phyloP scores from a whole-genome alignment of 306 rosid genomes.

The Dryas alaskensis region DNA sequence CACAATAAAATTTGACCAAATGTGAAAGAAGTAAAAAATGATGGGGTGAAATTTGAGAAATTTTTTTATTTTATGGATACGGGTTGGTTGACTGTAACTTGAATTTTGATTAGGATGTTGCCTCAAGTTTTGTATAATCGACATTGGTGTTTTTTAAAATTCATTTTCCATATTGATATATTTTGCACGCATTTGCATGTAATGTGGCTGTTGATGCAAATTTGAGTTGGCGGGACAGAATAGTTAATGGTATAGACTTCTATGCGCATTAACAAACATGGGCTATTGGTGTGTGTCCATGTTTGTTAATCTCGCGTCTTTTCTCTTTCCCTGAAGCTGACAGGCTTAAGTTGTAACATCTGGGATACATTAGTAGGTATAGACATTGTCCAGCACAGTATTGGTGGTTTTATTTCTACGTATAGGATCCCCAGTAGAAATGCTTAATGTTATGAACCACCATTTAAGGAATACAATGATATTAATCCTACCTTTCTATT shows the following conservation, averaged over 20 bases:
- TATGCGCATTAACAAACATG: no score
- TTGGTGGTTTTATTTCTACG: not conserved
- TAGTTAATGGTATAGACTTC: no score
- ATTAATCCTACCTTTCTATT: not conserved
- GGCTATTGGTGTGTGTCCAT: no score
- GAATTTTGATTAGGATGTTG: not conserved
- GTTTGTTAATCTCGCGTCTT: no score
- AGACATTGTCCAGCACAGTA: not conserved
- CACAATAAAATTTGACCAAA: not conserved
- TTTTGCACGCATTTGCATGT: not conserved
- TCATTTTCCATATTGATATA: not conserved
- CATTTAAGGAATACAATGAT: not conserved
- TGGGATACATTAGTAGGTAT: constrained; percentile 5
- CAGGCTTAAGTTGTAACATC: not conserved
- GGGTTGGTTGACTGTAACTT: not conserved
- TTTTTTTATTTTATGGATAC: no score
- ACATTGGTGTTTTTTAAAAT: not conserved
- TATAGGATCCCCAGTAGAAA: no score
- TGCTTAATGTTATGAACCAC: not conserved
- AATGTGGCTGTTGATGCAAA: not conserved
- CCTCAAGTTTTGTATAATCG: not conserved
- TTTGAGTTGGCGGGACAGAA: not conserved
- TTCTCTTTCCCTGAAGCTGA: not conserved
- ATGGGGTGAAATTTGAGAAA: no score
- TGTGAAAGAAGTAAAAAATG: not conserved